A percentile compares a stretch with the other conserved stretches of the same genome.
Evolutionary conservation across 2,329 filamentous ascomycete species (phyloP).

Genomic region (Xylariaceae sp.): DNA sequence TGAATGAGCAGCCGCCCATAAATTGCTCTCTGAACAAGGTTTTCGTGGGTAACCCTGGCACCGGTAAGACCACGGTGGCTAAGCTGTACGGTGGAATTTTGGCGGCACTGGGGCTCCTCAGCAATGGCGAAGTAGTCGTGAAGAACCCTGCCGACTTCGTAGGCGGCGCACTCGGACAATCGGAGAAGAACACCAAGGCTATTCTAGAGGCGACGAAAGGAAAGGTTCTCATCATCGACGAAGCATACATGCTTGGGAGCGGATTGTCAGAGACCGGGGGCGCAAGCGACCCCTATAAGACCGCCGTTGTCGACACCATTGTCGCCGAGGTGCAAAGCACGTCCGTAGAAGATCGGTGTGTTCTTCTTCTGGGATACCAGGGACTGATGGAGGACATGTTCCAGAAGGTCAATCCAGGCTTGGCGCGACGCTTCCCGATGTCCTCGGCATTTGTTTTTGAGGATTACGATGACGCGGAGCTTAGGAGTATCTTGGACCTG

Average conservation of each 20-base stretch:
- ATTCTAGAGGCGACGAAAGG: slow-evolving; percentile 62
- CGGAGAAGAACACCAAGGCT: slow-evolving; percentile 65
- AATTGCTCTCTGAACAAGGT: slow-evolving; percentile 28
- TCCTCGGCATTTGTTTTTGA: slow-evolving; percentile 60
- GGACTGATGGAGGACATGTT: slow-evolving; percentile 68
- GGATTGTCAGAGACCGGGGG: slow-evolving; percentile 14
- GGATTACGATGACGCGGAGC: slow-evolving; percentile 56
- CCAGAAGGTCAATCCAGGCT: slow-evolving; percentile 68
- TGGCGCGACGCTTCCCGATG: slow-evolving; percentile 57
- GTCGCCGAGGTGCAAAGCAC: slow-evolving; percentile 67
- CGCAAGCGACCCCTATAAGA: slow-evolving; percentile 44
- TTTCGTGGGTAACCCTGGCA: slow-evolving; percentile 29
- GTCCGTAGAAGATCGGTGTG: slow-evolving; percentile 65
- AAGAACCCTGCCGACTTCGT: slow-evolving; percentile 74
- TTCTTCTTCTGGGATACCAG: slow-evolving; percentile 65
- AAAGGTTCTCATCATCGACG: slow-evolving; percentile 75
- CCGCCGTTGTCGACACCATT: slow-evolving; percentile 65
- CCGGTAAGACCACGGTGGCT: slow-evolving; percentile 31
- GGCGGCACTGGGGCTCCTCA: slow-evolving; percentile 31
- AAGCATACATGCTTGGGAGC: slow-evolving; percentile 62
- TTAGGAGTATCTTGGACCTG: slow-evolving; percentile 53
- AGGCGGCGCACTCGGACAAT: slow-evolving; percentile 56
- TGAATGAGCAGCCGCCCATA: slow-evolving; percentile 24
- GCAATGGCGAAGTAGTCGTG: slow-evolving; percentile 45
- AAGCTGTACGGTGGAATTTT: slow-evolving; percentile 30